These are phyloP conservation scores for Cercospora zeina DNA, from an alignment of 2,329 filamentous ascomycete species.

Conservation along the genomic window DNA sequence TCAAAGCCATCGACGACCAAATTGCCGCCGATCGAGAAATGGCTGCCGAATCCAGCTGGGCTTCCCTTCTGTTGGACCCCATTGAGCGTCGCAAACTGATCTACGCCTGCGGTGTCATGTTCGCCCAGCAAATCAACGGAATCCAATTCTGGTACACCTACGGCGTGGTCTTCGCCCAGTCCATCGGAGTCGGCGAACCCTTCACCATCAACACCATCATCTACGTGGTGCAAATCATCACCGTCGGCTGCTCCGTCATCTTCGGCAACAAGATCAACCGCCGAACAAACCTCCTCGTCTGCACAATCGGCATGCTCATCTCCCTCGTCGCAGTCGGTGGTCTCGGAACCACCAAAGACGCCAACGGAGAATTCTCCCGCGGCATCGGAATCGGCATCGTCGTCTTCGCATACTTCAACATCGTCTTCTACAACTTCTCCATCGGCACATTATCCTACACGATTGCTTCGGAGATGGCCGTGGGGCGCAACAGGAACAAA, in stretches of 20 bases:
- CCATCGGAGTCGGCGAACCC: slow-evolving; percentile 30
- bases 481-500: slow-evolving; percentile 53
- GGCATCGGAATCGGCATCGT: slow-evolving; percentile 29
- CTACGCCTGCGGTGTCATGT: slow-evolving; percentile 48
- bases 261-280: slow-evolving; percentile 29
- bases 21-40: slow-evolving; percentile 26
- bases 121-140: slow-evolving; percentile 54
- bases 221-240: slow-evolving; percentile 30
- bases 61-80: slow-evolving; percentile 46
- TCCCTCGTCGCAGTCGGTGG: slow-evolving; percentile 28
- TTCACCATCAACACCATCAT: slow-evolving; percentile 33
- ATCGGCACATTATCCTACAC: slow-evolving; percentile 31
- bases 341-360: slow-evolving; percentile 28
- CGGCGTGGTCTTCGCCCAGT: slow-evolving; percentile 30
- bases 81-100: slow-evolving; percentile 52
- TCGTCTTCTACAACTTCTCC: slow-evolving; percentile 32
- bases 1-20: slow-evolving; percentile 27
- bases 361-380: slow-evolving; percentile 25
- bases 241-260: slow-evolving; percentile 28
- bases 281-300: slow-evolving; percentile 29
- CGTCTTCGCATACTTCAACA: slow-evolving; percentile 30
- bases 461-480: slow-evolving; percentile 48
- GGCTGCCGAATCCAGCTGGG: slow-evolving; percentile 44
- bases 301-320: slow-evolving; percentile 27
- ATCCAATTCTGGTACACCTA: slow-evolving; percentile 45